Conservation (phyloP, 129 eudicot genomes). For the Centella asiatica region DNA sequence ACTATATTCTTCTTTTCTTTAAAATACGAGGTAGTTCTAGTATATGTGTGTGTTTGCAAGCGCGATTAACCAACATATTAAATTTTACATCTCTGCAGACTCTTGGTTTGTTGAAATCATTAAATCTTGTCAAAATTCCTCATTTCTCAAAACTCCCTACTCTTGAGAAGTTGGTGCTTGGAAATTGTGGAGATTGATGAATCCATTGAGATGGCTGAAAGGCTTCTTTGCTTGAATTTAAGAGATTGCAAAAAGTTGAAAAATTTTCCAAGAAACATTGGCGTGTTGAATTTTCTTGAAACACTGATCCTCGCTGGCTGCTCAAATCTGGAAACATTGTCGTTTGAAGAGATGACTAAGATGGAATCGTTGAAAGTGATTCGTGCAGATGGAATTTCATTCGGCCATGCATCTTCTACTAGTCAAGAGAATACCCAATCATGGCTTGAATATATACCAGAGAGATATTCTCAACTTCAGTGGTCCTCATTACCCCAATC, state of each 20-base stretch:
- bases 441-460: neutral
- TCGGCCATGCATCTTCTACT: neutral
- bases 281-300: constrained; percentile 12
- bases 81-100: constrained; percentile 7
- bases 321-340: neutral
- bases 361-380: neutral
- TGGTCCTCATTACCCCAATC: neutral
- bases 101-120: constrained; percentile 20
- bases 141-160: constrained; percentile 11
- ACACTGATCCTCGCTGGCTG: constrained; percentile 8
- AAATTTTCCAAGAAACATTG: constrained; percentile 7
- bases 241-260: constrained; percentile 7
- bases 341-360: neutral
- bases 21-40: neutral
- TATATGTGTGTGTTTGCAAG: too few species aligned
- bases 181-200: constrained; percentile 18
- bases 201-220: constrained; percentile 15
- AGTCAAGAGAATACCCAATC: neutral
- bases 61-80: too few species aligned
- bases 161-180: constrained; percentile 16
- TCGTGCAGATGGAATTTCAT: neutral
- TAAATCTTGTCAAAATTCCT: constrained; percentile 17
- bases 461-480: neutral
- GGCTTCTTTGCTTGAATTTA: constrained; percentile 19
- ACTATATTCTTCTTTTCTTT: too few species aligned